phyloP scores from a whole-genome alignment of 768 basidiomycete species.

The Boletus rex-veris region DNA sequence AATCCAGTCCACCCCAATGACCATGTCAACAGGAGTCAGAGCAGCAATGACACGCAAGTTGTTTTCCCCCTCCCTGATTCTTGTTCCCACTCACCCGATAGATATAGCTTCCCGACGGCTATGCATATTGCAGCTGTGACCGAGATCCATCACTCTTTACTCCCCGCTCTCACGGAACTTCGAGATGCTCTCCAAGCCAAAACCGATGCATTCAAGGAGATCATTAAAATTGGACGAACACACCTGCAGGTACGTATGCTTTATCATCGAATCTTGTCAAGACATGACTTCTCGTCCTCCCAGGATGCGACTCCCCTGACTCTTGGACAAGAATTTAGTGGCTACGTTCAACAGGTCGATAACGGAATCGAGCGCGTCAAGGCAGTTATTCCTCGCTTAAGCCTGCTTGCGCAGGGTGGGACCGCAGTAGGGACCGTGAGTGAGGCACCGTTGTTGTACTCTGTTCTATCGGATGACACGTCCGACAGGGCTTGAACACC shows the following conservation, averaged over 20 bases:
- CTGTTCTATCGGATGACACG: constrained; percentile 6
- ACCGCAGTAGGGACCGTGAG: constrained; percentile 97
- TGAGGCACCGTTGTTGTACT: neutral
- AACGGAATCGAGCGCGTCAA: constrained; percentile 87
- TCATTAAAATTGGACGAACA: constrained; percentile 98
- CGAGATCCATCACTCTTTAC: constrained; percentile 72
- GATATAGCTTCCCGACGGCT: constrained; percentile 87
- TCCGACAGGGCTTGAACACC: constrained; percentile 85
- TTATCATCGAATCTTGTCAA: neutral
- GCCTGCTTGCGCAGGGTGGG: constrained; percentile 92
- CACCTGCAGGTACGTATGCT: constrained; percentile 67
- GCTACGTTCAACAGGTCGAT: constrained; percentile 92
- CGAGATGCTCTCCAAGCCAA: constrained; percentile 83
- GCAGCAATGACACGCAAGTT: constrained; percentile 94
- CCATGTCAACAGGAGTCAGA: constrained; percentile 99
- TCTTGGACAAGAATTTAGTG: constrained; percentile 97
- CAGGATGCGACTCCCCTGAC: constrained; percentile 97
- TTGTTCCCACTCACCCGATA: neutral
- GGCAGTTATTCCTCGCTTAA: constrained; percentile 78
- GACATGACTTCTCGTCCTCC: neutral
- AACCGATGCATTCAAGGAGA: constrained; percentile 77
- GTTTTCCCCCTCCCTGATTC: neutral
- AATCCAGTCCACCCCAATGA: constrained; percentile 98
- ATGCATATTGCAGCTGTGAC: constrained; percentile 98
- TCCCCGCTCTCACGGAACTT: constrained; percentile 84